These are phyloP conservation scores for Syzygium jambos DNA, from an alignment of 345 rosid genomes.

Conservation along the genomic window DNA sequence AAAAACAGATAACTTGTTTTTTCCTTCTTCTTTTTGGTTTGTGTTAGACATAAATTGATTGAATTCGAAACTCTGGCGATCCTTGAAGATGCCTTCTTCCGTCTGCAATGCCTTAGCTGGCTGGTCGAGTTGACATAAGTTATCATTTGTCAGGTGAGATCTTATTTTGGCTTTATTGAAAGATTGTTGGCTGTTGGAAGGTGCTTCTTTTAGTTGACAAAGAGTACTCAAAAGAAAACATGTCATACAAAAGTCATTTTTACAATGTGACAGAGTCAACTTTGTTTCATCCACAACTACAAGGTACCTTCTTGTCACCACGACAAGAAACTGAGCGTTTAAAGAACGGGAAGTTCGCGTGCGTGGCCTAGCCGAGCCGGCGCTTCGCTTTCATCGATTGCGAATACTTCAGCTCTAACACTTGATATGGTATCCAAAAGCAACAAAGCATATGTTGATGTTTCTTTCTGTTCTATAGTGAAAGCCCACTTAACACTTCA, in stretches of 20 bases:
- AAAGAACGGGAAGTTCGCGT: too few relatives aligned
- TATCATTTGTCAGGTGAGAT: neutral
- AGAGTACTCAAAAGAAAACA: neutral
- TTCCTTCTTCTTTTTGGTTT: neutral
- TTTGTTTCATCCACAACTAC: neutral
- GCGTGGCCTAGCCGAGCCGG: neutral
- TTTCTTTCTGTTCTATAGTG: too few relatives aligned
- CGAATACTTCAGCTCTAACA: neutral
- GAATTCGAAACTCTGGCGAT: too few relatives aligned
- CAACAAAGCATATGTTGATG: neutral
- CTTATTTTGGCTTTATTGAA: neutral
- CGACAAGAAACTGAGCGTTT: neutral
- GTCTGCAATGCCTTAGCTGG: neutral
- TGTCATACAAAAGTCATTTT: neutral
- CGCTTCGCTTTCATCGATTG: neutral
- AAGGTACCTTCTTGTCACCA: neutral
- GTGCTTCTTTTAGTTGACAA: neutral
- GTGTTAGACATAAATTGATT: too few relatives aligned
- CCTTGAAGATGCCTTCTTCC: neutral
- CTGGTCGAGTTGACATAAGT: neutral
- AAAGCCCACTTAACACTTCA: too few relatives aligned
- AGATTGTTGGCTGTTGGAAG: neutral
- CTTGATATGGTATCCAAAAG: neutral
- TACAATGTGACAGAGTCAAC: neutral
- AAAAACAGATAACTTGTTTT: neutral